Conservation (phyloP, 2,329 filamentous ascomycete genomes). For the Dendryphion nanum region DNA sequence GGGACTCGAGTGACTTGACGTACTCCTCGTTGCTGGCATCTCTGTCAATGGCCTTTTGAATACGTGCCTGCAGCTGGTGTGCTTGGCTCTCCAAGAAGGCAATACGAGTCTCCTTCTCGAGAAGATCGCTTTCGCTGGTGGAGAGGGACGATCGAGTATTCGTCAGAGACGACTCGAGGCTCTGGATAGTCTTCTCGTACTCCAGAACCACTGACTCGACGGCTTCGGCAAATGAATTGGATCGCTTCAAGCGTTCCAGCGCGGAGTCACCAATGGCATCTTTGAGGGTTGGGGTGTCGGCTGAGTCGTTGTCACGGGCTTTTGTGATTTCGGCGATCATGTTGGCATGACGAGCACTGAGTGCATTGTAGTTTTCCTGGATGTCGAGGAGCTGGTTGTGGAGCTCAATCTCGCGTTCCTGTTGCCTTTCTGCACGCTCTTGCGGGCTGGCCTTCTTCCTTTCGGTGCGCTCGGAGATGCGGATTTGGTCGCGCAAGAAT, state of each 20-base stretch:
- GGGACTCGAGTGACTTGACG: slow-evolving; percentile 84
- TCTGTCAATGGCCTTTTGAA: slow-evolving; percentile 91
- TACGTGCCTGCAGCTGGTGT: slow-evolving; percentile 78
- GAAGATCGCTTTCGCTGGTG: slow-evolving; percentile 76
- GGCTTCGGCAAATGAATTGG: slow-evolving; percentile 91
- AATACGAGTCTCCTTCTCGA: slow-evolving; percentile 92
- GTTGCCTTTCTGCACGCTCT: slow-evolving; percentile 75
- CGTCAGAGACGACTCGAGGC: slow-evolving; percentile 84
- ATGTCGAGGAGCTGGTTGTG: slow-evolving; percentile 90
- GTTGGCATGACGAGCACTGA: slow-evolving; percentile 92
- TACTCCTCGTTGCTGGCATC: slow-evolving; percentile 92
- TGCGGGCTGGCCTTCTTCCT: slow-evolving; percentile 56
- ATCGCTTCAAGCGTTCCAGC: slow-evolving; percentile 85
- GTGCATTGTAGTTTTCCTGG: slow-evolving; percentile 90
- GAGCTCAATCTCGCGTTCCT: slow-evolving; percentile 82
- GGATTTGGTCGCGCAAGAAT: slow-evolving; percentile 91
- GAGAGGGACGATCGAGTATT: slow-evolving; percentile 82
- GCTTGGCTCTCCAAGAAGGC: slow-evolving; percentile 93
- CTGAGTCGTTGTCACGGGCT: slow-evolving; percentile 65
- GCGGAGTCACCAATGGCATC: slow-evolving; percentile 72
- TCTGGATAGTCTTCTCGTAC: slow-evolving; percentile 98
- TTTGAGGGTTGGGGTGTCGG: slow-evolving; percentile 59
- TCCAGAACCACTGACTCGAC: slow-evolving; percentile 95
- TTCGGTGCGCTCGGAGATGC: slow-evolving; percentile 71
- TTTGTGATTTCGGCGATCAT: slow-evolving; percentile 91